Conservation (phyloP, 768 basidiomycete genomes). For the Naganishia onofrii region DNA sequence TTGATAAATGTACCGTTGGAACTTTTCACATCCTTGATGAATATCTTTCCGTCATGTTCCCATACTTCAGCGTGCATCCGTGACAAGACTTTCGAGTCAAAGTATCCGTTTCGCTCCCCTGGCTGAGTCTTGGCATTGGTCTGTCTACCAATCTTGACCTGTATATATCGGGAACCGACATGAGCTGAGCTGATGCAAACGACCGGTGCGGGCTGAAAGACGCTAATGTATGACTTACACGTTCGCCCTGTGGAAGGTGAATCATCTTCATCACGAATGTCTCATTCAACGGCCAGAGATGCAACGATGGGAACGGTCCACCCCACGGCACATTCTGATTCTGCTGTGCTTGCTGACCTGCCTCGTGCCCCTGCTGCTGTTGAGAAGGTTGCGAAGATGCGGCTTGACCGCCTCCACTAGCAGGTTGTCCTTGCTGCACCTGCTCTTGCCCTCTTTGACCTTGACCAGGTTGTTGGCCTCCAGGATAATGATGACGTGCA, state of each 20-base stretch:
- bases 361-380: conserved; percentile 5
- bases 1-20: conserved; percentile 99
- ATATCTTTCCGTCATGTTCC: conserved; percentile 84
- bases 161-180: conserved; percentile 53
- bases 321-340: conserved; percentile 40
- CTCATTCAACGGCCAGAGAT: conserved; percentile 86
- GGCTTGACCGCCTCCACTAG: neutral
- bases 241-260: conserved; percentile 47
- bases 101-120: conserved; percentile 86
- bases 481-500: neutral
- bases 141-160: conserved; percentile 81
- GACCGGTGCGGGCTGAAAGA: neutral
- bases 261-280: conserved; percentile 94
- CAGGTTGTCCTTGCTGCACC: neutral
- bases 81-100: conserved; percentile 91
- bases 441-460: conserved; percentile 12
- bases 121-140: conserved; percentile 94
- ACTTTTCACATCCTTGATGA: conserved; percentile 96
- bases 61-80: conserved; percentile 98
- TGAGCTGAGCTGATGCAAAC: neutral
- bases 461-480: neutral
- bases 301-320: conserved; percentile 55
- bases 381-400: neutral
- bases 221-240: neutral
- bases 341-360: neutral